Base-by-base conservation (phyloP, 2,329 filamentous ascomycete genomes). In the Talaromyces sp. region DNA sequence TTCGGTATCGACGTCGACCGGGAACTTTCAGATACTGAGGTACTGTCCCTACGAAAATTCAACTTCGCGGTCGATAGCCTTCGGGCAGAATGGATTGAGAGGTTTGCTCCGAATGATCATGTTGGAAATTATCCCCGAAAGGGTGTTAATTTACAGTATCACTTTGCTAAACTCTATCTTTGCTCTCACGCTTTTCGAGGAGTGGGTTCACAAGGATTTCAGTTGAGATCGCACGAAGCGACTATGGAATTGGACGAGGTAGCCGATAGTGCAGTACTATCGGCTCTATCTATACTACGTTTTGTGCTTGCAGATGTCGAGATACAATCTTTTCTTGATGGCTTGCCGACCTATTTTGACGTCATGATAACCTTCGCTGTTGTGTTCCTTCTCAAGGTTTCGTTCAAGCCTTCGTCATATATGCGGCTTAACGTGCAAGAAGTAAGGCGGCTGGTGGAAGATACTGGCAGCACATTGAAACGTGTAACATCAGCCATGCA, bases 81-180 rank as follows among this genome's bases (percentile, higher is more conserved):
- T 22, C 52, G 52, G 10, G 52, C 39, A 19, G 52, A 54, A n/a
- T 54, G 52, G 52, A 40, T 43, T 3, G 52, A 43, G 2, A 52
- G 25, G 48, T 57, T 57, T 31, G n/a, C 65, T 31, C 69, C 69
- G 5, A 74, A 76, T 59, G 64, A 68, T 33, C 67, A 75, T 45
- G 70, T 80, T 5, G 71, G 73, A 3, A 69, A 73, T 15, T 80
- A 77, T 61, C 77, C 77, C 0, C 66, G 69, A 28, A 78, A 78
- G 62, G 77, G 77, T 2, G 75, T 78, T 9, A 66, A 67, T 5
- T 66, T 79, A 31, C 75, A 79, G 61, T 77, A 75, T 55, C 70
- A 79, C 53, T 80, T 78, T 64, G 77, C 76, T 5, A 73, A 77
- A 53, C 66, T 80, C 4, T 75, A 79, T 48, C 68, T 80, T 5